phyloP scores from a whole-genome alignment of 2,329 filamentous ascomycete genomes.

The Capronia americana region DNA sequence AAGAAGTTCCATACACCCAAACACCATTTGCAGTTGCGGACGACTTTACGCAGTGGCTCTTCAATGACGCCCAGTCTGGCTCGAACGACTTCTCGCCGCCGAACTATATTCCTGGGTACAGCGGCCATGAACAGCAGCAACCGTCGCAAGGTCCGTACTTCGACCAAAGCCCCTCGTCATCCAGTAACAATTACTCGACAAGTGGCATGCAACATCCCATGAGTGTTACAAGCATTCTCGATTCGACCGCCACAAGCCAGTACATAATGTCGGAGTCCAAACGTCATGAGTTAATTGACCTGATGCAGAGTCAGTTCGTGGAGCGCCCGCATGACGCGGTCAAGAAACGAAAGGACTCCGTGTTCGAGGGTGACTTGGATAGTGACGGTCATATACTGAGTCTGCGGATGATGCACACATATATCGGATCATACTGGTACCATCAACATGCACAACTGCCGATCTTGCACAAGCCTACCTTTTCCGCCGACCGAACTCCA shows the following conservation, averaged over 20 bases:
- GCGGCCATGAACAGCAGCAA: constrained; percentile 51
- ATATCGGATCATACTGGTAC: constrained; percentile 91
- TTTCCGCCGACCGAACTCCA: constrained; percentile 83
- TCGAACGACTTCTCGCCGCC: constrained; percentile 55
- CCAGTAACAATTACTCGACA: constrained; percentile 24
- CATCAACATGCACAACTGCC: constrained; percentile 94
- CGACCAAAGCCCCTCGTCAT: constrained; percentile 53
- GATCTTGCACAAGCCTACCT: constrained; percentile 92
- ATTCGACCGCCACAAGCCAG: constrained; percentile 75
- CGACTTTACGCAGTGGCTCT: constrained; percentile 84
- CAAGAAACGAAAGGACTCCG: constrained; percentile 74
- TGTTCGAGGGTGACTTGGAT: constrained; percentile 79
- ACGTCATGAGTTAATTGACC: constrained; percentile 78
- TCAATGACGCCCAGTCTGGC: constrained; percentile 69
- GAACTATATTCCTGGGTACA: constrained; percentile 50
- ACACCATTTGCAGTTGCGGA: constrained; percentile 88
- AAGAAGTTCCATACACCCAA: constrained; percentile 71
- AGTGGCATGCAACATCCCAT: constrained; percentile 71
- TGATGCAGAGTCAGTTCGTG: constrained; percentile 81
- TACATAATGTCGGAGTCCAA: constrained; percentile 86
- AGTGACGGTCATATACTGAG: constrained; percentile 71
- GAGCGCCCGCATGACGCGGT: constrained; percentile 77
- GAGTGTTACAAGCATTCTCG: constrained; percentile 85
- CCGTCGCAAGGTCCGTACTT: constrained; percentile 57
- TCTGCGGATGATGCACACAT: constrained; percentile 92